Percentiles rank a stretch among this genome's conserved stretches.
These are phyloP conservation scores for Suillus decipiens DNA, from an alignment of 768 basidiomycete genomes.

Conservation along the genomic window DNA sequence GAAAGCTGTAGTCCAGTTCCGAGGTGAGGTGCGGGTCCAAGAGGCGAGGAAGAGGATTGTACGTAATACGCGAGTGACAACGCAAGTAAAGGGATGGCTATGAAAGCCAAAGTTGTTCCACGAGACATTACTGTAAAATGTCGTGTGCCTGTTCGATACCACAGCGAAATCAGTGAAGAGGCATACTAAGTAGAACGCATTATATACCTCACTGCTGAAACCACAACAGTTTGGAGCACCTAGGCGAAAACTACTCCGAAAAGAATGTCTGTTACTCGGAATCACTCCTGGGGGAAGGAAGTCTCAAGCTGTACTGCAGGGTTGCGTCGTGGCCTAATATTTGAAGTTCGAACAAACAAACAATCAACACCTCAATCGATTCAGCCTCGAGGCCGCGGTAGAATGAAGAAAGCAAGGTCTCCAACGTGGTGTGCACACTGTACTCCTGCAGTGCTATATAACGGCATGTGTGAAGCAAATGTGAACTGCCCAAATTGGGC, in stretches of 20 bases:
- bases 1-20: conserved; percentile 25
- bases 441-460: too few species aligned
- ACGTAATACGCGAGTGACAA: conserved; percentile 33
- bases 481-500: background rate
- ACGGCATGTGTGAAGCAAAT: background rate
- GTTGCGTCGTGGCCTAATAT: background rate
- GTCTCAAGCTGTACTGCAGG: background rate
- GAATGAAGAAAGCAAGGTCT: conserved; percentile 1
- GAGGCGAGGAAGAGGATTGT: conserved; percentile 32
- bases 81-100: conserved; percentile 27
- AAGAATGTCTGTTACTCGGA: background rate
- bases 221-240: background rate
- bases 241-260: background rate
- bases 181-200: background rate
- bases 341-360: background rate
- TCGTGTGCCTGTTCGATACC: background rate
- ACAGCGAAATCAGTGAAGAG: background rate
- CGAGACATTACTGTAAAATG: conserved; percentile 24
- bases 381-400: background rate
- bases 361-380: background rate
- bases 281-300: background rate
- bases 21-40: conserved; percentile 35
- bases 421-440: background rate
- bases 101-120: conserved; percentile 19
- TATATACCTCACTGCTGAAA: background rate